Evolutionary conservation across 2,329 filamentous ascomycete genomes (phyloP), one percentile per base, ranked within the genome.

Genomic region (Penicillium italicum): DNA sequence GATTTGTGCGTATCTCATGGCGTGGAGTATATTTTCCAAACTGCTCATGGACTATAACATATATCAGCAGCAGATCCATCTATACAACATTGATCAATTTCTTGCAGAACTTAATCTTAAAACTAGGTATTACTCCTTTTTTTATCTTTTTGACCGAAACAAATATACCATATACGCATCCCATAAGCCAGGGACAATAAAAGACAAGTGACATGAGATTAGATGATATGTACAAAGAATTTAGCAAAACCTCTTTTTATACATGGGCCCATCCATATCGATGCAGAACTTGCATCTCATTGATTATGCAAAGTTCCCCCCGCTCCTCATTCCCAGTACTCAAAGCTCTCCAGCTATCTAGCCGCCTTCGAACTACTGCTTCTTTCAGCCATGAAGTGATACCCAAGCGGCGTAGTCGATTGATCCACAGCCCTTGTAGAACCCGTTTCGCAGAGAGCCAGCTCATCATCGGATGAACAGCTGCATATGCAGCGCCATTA

Each of bases 391-490:
- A 64, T 5, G 66, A 50, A 31, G 69, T 70, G 11, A 72, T 73
- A 20, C 68, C 64, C 73, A 81, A 80, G 4, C 84, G 74, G 54
- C 71, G 71, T 2, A 82, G 36, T 14, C 85, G 75, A 68, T 85
- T 86, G 56, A 70, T 69, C 86, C 86, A 90, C 6, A 82, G 63
- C 0, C 85, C 85, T 6, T 68, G 62, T 24, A 85, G 67, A 41
- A 82, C 79, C 44, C 79, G 72, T 49, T 73, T 73, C 4, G 73
- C 63, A 16, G 80, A 77, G 6, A 82, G 75, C 78, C 83, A 84
- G 14, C 63, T 67, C 30, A 61, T 56, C 0, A 53, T 58, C 7
- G 63, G 61, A 24, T 67, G 67, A 5, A 65, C 57, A 4, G 59
- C 59, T 14, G 57, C 48, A 45, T 71, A 69, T 4, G 68, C 68